phyloP scores from a whole-genome alignment of 2,329 filamentous ascomycete genomes.

The Trichoderma sp. region DNA sequence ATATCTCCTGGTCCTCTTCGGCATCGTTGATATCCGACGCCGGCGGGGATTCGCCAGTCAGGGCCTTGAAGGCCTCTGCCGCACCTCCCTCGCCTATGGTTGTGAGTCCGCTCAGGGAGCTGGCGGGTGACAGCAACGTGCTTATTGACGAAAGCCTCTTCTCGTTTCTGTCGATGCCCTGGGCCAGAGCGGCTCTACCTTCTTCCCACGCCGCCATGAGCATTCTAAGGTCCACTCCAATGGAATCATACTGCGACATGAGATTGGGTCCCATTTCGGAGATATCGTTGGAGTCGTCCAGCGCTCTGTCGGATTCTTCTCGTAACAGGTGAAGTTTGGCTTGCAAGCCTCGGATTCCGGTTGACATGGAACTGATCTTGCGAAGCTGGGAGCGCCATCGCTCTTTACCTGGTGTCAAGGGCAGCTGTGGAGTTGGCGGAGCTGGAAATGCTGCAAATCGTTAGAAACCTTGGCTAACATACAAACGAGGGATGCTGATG shows the following conservation, averaged over 20 bases:
- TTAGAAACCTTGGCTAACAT: background rate
- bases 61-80: slow-evolving; percentile 65
- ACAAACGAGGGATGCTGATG: background rate
- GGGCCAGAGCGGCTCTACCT: slow-evolving; percentile 77
- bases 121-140: slow-evolving; percentile 55
- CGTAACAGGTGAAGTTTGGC: slow-evolving; percentile 90
- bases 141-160: slow-evolving; percentile 64
- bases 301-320: slow-evolving; percentile 78
- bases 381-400: slow-evolving; percentile 82
- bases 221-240: slow-evolving; percentile 79
- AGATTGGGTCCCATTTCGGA: slow-evolving; percentile 74
- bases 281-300: slow-evolving; percentile 71
- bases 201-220: slow-evolving; percentile 83
- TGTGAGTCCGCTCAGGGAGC: slow-evolving; percentile 65
- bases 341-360: slow-evolving; percentile 85
- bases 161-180: slow-evolving; percentile 78
- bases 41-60: slow-evolving; percentile 67
- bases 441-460: slow-evolving; percentile 47
- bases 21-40: slow-evolving; percentile 54
- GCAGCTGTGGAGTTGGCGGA: slow-evolving; percentile 55
- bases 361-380: slow-evolving; percentile 82
- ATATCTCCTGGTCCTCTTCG: slow-evolving; percentile 73
- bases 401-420: slow-evolving; percentile 71
- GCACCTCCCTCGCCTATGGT: slow-evolving; percentile 54
- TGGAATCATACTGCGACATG: slow-evolving; percentile 89